Percentiles rank a stretch among this genome's conserved stretches.
Conservation (phyloP, 371 early-diverging fungal species). For the Polyrhizophydium stewartii region DNA sequence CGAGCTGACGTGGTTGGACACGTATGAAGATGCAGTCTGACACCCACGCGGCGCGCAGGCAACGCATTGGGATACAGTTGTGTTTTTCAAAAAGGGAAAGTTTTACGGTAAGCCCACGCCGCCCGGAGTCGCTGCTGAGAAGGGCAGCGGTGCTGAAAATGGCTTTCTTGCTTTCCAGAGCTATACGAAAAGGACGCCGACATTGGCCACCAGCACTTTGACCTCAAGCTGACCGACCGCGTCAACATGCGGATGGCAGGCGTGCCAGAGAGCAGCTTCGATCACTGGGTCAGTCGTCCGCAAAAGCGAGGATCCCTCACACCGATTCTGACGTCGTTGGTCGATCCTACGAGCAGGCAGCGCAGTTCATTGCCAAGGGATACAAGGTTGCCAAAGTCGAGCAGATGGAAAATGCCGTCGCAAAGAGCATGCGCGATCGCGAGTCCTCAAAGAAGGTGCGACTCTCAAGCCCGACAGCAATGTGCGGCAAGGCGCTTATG, state of each 20-base stretch:
- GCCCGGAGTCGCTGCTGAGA: background rate
- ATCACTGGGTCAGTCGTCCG: slow-evolving; percentile 79
- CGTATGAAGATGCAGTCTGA: too few relatives aligned
- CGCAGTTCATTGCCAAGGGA: slow-evolving; percentile 95
- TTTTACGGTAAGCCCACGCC: slow-evolving; percentile 73
- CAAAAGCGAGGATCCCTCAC: background rate
- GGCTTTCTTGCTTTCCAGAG: slow-evolving; percentile 49
- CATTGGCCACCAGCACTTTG: slow-evolving; percentile 96
- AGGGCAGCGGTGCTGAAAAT: background rate
- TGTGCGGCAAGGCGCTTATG: background rate
- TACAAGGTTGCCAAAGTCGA: slow-evolving; percentile 98
- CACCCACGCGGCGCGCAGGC: slow-evolving; percentile 15
- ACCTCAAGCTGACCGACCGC: slow-evolving; percentile 94
- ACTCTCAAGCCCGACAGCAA: background rate
- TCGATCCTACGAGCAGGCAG: slow-evolving; percentile 53
- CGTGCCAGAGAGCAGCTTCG: slow-evolving; percentile 94
- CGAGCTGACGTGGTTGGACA: too few relatives aligned
- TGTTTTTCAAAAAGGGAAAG: slow-evolving; percentile 99
- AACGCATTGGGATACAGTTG: slow-evolving; percentile 92
- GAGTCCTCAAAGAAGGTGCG: slow-evolving; percentile 24
- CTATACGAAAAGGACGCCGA: slow-evolving; percentile 99
- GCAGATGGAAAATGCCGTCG: slow-evolving; percentile 96
- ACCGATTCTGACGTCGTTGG: background rate
- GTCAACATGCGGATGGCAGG: slow-evolving; percentile 99
- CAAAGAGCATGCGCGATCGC: slow-evolving; percentile 90